Base-by-base conservation (phyloP, 192 early-diverging fungal species). In the Coemansia guatemalensis region DNA sequence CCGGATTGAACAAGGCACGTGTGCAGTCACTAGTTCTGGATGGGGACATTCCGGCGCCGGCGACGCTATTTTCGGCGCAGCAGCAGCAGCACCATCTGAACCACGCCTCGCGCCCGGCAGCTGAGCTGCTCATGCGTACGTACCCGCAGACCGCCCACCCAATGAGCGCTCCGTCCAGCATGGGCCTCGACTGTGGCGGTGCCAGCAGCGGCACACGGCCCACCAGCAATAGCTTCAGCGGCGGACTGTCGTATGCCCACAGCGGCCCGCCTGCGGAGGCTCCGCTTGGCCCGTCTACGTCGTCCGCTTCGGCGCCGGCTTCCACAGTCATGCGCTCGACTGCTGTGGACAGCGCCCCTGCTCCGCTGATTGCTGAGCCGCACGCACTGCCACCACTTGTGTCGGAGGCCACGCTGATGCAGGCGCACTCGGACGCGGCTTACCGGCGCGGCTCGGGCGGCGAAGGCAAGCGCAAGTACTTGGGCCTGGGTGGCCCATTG, bases 221-320 rank as follows among this genome's bases (percentile, higher is more conserved):
- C 11, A 71, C 58, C 68, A 71, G 70, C 65, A 71, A 70, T 54
- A 73, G 74, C 69, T 75, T 75, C 41, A 73, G 76, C 76, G 58
- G 74, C 48, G 25, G 44, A 48, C 26, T 53, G 18, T 33, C 33
- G 27, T 50, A 50, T 26, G 27, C 60, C 20, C 61, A 60, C 30
- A 53, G 58, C 21, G 47, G 59, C 24, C 8, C 48, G 27, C 27
- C 24, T 7, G 32, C 50, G 39, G 68, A 59, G 56, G 25, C 59
- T 23, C 39, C 61, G 21, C 60, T 69, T 24, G 68, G 68, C 17
- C 56, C 26, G 33, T 52, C 60, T n/a, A 30, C 56, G 29, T 69
- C 69, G 18, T 73, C 76, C 11, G 48, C 76, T 26, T 80, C 77
- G 22, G 77, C 77, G 2, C 77, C 77, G 6, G 64, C 77, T 17